Evolutionary conservation across 345 rosid species (phyloP), one percentile per base, ranked within the genome.

Genomic region (Linum trigynum): DNA sequence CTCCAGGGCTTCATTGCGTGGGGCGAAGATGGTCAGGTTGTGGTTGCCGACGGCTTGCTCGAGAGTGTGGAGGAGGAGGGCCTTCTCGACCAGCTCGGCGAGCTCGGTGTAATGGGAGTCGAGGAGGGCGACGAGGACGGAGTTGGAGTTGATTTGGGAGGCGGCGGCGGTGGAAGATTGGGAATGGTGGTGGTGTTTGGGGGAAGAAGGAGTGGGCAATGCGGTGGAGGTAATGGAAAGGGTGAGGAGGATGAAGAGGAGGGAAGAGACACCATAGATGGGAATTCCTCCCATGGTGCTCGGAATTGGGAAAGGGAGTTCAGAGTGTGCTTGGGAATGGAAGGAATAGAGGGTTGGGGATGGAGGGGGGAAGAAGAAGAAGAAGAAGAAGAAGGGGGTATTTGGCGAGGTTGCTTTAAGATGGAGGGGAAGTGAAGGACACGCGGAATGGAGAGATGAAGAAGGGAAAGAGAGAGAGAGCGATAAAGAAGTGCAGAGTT

Each of bases 81-180:
- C 98, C 66, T 92, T 92, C 59, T 92, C 98, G 0, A 90, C 85
- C 2, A 90, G 89, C 63, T 92, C 98, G 1, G 98, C 82, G 12
- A 92, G 74, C 69, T 88, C 97, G 1, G 97, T 90, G 75, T 90
- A 92, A 79, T 85, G 97, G 50, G 98, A 92, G 75, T 92, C 98
- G 7, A 90, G 91, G 42, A 92, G 94, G 38, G 97, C 97, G 1
- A 92, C 96, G 15, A 92, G 88, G 64, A 92, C 86, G 0, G 97
- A 92, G 70, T 90, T 92, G 1, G 98, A 92, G 85, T 84, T 92
- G 67, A 92, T 85, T 70, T 81, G 91, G 67, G 75, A 68, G 0
- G 81, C n/a, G 10, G 61, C 59, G 0, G 73, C 62, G 11, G 77
- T 64, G 0, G 80, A 65, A 12, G 69, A 23, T 23, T 23, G 32